These are phyloP conservation scores for Epithemia pelagica DNA, from an alignment of 108 stramenopile genomes.

Conservation along the genomic window DNA sequence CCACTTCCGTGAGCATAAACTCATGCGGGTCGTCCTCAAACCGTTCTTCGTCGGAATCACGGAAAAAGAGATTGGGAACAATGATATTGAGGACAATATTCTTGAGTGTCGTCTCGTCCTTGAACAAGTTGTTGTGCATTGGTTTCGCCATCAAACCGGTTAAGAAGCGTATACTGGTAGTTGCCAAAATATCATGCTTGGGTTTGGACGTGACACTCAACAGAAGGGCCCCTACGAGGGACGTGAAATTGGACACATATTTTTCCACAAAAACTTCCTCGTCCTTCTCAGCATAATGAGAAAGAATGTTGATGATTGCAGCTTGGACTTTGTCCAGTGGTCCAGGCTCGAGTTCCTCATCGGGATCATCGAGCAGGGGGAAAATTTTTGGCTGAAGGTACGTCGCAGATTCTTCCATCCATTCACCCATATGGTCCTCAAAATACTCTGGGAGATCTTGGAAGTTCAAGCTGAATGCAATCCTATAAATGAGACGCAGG, in stretches of 20 bases:
- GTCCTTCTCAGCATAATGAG: constrained; percentile 90
- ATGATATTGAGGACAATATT: constrained; percentile 90
- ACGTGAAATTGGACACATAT: constrained; percentile 70
- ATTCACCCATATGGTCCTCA: constrained; percentile 91
- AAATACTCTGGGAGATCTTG: constrained; percentile 98
- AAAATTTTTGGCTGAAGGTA: constrained; percentile 79
- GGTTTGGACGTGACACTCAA: constrained; percentile 49
- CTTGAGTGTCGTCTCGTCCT: constrained; percentile 67
- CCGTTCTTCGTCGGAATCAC: constrained; percentile 84
- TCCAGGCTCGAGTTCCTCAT: constrained; percentile 80
- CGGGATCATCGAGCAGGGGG: constrained; percentile 64
- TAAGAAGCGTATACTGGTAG: constrained; percentile 88
- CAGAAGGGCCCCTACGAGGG: constrained; percentile 85
- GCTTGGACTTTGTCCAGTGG: constrained; percentile 84
- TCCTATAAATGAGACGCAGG: constrained; percentile 79
- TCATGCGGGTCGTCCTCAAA: constrained; percentile 97
- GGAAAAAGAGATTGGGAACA: constrained; percentile 89
- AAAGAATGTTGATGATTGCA: constrained; percentile 89
- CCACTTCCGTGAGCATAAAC: constrained; percentile 94
- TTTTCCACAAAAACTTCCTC: constrained; percentile 91
- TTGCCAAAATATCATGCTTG: constrained; percentile 90
- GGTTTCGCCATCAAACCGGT: constrained; percentile 77
- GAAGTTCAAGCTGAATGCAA: constrained; percentile 95
- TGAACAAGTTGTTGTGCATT: constrained; percentile 83
- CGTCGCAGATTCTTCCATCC: constrained; percentile 89